Conservation (phyloP, 345 rosid genomes). For the Hibiscus syriacus region DNA sequence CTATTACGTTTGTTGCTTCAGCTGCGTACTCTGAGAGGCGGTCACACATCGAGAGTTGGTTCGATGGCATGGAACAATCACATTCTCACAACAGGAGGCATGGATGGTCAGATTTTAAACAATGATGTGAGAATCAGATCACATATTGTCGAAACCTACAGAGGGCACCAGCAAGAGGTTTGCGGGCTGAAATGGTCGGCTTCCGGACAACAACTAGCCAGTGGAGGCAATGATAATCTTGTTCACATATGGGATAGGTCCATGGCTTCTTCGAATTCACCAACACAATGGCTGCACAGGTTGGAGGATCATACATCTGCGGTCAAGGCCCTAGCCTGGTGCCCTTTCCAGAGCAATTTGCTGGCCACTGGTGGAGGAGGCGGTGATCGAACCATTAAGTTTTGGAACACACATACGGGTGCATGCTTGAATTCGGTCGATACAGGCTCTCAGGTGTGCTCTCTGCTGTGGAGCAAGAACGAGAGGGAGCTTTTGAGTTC, state of each 20-base stretch:
- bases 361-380: constrained; percentile 51
- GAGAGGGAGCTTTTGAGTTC: constrained; percentile 48
- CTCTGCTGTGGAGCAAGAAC: constrained; percentile 44
- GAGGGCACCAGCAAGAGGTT: constrained; percentile 43
- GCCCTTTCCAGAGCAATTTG: constrained; percentile 49
- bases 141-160: constrained; percentile 37
- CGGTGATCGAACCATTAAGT: constrained; percentile 33
- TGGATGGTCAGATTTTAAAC: constrained; percentile 38
- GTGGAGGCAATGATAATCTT: constrained; percentile 44
- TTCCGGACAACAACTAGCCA: constrained; percentile 46
- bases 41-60: constrained; percentile 33
- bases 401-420: constrained; percentile 47
- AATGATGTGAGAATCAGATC: constrained; percentile 39
- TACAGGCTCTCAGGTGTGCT: constrained; percentile 44
- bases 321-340: constrained; percentile 56
- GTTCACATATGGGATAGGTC: constrained; percentile 48
- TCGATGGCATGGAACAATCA: constrained; percentile 50
- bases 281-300: constrained; percentile 44
- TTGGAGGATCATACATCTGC: constrained; percentile 46
- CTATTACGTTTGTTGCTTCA: background rate
- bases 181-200: constrained; percentile 51
- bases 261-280: constrained; percentile 28
- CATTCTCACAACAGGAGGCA: constrained; percentile 43
- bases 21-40: constrained; percentile 31
- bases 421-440: constrained; percentile 46